Conservation (phyloP, 2,329 filamentous ascomycete species). For the Trichoderma sp. region DNA sequence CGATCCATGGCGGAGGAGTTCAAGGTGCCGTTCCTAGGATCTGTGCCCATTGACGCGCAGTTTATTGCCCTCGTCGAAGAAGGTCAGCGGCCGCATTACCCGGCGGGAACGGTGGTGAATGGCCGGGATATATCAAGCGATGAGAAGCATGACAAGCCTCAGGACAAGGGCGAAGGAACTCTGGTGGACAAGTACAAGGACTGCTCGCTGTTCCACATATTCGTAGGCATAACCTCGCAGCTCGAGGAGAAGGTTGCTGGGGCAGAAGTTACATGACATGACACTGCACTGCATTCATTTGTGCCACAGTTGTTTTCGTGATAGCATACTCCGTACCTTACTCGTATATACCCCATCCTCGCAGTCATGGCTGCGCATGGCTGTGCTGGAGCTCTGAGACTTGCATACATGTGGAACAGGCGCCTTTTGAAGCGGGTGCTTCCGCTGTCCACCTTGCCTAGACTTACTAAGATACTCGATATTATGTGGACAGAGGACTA, state of each 20-base stretch:
- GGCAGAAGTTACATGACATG: constrained; percentile 13
- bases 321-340: background rate
- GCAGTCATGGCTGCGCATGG: background rate
- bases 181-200: constrained; percentile 70
- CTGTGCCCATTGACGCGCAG: constrained; percentile 87
- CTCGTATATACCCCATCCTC: background rate
- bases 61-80: constrained; percentile 88
- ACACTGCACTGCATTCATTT: background rate
- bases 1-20: constrained; percentile 87
- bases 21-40: constrained; percentile 76
- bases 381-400: background rate
- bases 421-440: background rate
- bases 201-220: constrained; percentile 69
- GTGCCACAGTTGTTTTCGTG: background rate
- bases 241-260: constrained; percentile 2
- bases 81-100: constrained; percentile 61
- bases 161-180: constrained; percentile 29
- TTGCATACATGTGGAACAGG: background rate
- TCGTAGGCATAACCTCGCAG: constrained; percentile 58
- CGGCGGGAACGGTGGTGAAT: constrained; percentile 61
- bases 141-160: constrained; percentile 22
- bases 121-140: constrained; percentile 50
- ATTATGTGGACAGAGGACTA: background rate
- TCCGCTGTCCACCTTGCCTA: background rate
- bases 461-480: background rate